These are phyloP conservation scores for Noccaea bulbosa DNA, from an alignment of 345 rosid species.

Conservation along the genomic window DNA sequence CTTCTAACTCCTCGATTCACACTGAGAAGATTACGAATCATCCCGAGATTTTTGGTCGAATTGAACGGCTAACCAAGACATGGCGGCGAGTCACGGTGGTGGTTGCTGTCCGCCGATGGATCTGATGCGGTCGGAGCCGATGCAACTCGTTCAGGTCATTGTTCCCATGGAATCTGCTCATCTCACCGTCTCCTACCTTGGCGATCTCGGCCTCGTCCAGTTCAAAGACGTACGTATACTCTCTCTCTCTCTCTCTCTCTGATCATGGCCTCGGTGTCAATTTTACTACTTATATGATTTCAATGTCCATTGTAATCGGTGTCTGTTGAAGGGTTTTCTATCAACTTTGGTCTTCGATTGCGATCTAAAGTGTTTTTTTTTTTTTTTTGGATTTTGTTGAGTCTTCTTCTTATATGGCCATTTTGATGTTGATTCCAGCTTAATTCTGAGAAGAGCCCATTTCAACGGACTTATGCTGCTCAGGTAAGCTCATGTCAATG, in stretches of 20 bases:
- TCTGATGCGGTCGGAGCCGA: conserved; percentile 89
- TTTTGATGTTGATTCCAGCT: conserved; percentile 61
- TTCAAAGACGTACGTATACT: conserved; percentile 82
- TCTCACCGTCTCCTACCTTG: conserved; percentile 85
- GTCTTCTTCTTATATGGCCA: conserved; percentile 4
- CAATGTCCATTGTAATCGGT: conserved; percentile 6
- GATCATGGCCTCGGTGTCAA: no score
- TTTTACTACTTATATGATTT: conserved; percentile 10
- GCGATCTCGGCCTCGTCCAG: conserved; percentile 89
- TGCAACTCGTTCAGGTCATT: conserved; percentile 92
- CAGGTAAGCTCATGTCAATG: conserved; percentile 55
- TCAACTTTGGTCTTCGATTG: background rate
- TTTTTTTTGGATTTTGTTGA: background rate
- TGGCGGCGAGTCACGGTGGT: conserved; percentile 61
- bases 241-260: conserved; percentile 13
- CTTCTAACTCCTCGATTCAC: conserved; percentile 26
- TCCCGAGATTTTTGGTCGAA: conserved; percentile 22
- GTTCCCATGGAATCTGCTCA: conserved; percentile 93
- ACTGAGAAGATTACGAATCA: conserved; percentile 21
- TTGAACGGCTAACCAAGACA: conserved; percentile 18
- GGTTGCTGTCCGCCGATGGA: conserved; percentile 96
- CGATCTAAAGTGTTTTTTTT: background rate
- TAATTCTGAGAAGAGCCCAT: conserved; percentile 88
- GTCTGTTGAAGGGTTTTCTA: background rate
- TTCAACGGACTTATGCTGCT: conserved; percentile 93